A percentile compares a stretch with the other conserved stretches of the same genome.
These are phyloP conservation scores for Sphaerulina musiva DNA, from an alignment of 2,329 filamentous ascomycete genomes.

Conservation along the genomic window DNA sequence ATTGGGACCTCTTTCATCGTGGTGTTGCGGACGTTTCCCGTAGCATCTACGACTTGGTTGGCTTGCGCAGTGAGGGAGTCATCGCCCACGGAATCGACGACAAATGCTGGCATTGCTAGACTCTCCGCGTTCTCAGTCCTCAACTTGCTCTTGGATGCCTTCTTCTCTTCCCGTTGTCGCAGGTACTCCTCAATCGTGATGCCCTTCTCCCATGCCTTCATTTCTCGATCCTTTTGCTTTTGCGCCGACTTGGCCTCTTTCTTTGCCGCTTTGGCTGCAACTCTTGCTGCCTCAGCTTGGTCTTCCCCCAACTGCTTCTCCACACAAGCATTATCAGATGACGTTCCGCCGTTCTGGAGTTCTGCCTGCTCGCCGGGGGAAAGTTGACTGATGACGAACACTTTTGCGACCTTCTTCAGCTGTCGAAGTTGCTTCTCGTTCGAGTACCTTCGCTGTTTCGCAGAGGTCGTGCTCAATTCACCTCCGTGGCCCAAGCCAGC, in stretches of 20 bases:
- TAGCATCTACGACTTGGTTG: constrained; percentile 12
- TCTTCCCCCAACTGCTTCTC: constrained; percentile 11
- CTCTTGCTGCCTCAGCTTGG: neutral
- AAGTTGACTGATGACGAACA: constrained; percentile 12
- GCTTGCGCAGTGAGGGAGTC: neutral
- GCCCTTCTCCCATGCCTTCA: constrained; percentile 33
- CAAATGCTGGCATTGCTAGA: constrained; percentile 4
- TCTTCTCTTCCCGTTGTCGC: constrained; percentile 20
- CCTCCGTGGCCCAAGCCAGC: constrained; percentile 1
- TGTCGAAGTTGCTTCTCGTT: constrained; percentile 16
- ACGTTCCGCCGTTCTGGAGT: neutral
- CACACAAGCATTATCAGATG: neutral
- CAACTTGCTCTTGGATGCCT: constrained; percentile 13
- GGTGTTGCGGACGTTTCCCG: constrained; percentile 15
- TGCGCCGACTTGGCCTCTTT: constrained; percentile 15
- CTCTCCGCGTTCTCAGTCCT: neutral
- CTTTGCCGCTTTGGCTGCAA: constrained; percentile 16
- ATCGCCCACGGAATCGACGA: constrained; percentile 19
- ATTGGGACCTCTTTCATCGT: constrained; percentile 9
- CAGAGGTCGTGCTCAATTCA: neutral
- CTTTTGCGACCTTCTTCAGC: constrained; percentile 17
- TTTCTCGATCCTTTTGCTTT: constrained; percentile 10
- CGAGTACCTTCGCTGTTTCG: constrained; percentile 13
- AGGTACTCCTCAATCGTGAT: constrained; percentile 35
- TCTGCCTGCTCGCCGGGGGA: constrained; percentile 8